Evolutionary conservation across 78 protist genomes (phyloP).

Genomic region (Planoprotostelium fungivorum): DNA sequence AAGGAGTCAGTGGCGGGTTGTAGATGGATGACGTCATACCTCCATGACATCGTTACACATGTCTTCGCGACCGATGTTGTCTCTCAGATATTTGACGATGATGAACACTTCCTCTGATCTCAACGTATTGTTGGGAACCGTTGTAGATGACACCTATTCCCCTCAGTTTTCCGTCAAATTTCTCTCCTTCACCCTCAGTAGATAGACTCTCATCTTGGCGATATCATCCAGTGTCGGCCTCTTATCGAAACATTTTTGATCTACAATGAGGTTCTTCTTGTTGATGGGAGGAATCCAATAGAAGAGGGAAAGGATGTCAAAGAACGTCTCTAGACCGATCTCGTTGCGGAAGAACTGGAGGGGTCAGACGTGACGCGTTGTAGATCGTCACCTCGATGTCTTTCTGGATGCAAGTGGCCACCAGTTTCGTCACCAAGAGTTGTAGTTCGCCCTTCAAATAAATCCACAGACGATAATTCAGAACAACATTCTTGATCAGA

Average conservation of each 20-base stretch:
- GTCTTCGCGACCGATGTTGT: not conserved
- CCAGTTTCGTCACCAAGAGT: not conserved
- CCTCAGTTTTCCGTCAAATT: not conserved
- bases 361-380: not conserved
- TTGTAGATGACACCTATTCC: not conserved
- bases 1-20: not conserved
- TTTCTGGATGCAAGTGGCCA: not conserved
- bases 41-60: not conserved
- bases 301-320: not conserved
- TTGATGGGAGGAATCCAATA: not conserved
- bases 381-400: not conserved
- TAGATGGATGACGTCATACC: conserved; percentile 1
- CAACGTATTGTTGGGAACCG: not conserved
- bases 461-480: not conserved
- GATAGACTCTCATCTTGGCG: not conserved
- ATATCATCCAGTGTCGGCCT: not conserved
- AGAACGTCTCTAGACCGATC: not conserved
- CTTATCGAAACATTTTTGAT: not conserved
- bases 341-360: not conserved
- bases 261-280: not conserved
- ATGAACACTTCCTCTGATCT: not conserved
- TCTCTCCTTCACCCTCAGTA: not conserved
- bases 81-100: not conserved
- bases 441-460: not conserved
- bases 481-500: not conserved